Percentiles rank a stretch among this genome's conserved stretches.
Evolutionary conservation across 768 basidiomycete genomes (phyloP).

Genomic region (Cantharellus anzutake): DNA sequence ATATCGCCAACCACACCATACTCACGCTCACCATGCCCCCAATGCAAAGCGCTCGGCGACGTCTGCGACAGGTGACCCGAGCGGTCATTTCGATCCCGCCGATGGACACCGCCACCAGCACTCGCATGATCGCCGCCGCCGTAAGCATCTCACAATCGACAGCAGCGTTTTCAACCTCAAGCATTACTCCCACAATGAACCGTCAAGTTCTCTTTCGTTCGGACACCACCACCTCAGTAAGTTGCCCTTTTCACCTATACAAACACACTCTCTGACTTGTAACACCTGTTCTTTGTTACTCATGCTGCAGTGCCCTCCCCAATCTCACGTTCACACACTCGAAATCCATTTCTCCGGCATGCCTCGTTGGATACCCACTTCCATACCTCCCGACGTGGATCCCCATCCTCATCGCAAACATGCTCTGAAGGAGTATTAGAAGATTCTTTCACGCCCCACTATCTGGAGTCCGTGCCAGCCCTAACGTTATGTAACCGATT

Average conservation of each 20-base stretch:
- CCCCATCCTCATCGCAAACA: too few relatives aligned
- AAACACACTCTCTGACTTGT: neutral
- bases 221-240: neutral
- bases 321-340: conserved; percentile 4
- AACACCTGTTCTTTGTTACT: neutral
- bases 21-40: neutral
- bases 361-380: conserved; percentile 3
- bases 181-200: neutral
- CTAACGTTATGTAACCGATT: too few relatives aligned
- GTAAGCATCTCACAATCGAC: neutral
- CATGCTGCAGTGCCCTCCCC: neutral
- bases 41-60: neutral
- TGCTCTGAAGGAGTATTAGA: too few relatives aligned
- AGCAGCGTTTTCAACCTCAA: neutral
- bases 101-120: neutral
- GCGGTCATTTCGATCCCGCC: too few relatives aligned
- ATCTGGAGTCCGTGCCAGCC: too few relatives aligned
- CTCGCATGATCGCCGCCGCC: neutral
- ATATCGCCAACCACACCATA: neutral
- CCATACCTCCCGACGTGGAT: too few relatives aligned
- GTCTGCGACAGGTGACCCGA: neutral
- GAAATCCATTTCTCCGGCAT: conserved; percentile 6
- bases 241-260: neutral
- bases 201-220: neutral
- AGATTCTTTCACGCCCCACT: too few relatives aligned